phyloP scores from a whole-genome alignment of 2,329 filamentous ascomycete species.

The Coniochaeta sp. region DNA sequence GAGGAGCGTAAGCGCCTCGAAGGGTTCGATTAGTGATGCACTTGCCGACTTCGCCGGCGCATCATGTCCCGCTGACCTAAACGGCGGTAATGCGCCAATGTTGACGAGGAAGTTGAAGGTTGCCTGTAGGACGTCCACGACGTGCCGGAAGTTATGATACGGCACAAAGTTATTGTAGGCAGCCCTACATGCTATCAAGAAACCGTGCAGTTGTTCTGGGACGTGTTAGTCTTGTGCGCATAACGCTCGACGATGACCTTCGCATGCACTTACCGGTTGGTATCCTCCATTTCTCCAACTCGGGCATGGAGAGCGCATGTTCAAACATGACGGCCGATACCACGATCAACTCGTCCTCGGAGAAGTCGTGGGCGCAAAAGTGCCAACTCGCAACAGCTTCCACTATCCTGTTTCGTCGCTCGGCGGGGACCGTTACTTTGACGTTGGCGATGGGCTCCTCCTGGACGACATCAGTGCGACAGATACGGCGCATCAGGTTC shows the following conservation, averaged over 20 bases:
- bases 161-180: slow-evolving; percentile 97
- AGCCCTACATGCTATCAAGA: slow-evolving; percentile 78
- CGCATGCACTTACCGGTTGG: slow-evolving; percentile 54
- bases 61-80: slow-evolving; percentile 33
- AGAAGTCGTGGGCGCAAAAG: slow-evolving; percentile 84
- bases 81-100: slow-evolving; percentile 68
- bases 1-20: slow-evolving; percentile 82
- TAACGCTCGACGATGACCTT: slow-evolving; percentile 1
- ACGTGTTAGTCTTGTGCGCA: slow-evolving; percentile 21
- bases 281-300: slow-evolving; percentile 74
- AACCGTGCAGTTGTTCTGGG: slow-evolving; percentile 72
- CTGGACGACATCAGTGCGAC: slow-evolving; percentile 57
- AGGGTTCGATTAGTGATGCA: slow-evolving; percentile 69
- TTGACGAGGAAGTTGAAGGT: slow-evolving; percentile 83
- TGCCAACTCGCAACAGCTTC: slow-evolving; percentile 70
- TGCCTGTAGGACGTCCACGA: slow-evolving; percentile 91
- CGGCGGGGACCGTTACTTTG: slow-evolving; percentile 59
- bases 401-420: slow-evolving; percentile 60
- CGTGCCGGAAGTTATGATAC: slow-evolving; percentile 97
- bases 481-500: slow-evolving; percentile 82
- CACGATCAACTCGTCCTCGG: slow-evolving; percentile 83
- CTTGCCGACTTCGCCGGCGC: slow-evolving; percentile 52
- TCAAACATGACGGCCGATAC: slow-evolving; percentile 83
- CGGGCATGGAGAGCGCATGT: slow-evolving; percentile 76
- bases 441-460: slow-evolving; percentile 57